Base-by-base conservation (phyloP, 345 rosid species). In the Arabidopsis arenosa region DNA sequence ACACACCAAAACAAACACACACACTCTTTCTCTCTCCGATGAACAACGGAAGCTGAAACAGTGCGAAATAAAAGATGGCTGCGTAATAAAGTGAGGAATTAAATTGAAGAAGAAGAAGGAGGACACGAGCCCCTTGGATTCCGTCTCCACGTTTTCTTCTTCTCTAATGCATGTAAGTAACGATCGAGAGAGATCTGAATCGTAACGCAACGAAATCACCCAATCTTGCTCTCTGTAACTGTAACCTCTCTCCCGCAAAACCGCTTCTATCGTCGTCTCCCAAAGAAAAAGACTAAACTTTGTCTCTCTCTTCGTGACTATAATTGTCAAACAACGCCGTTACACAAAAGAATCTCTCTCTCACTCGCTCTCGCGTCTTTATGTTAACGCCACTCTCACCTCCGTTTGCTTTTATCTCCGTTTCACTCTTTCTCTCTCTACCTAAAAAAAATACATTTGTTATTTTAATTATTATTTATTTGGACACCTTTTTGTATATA, bases 101-200 rank as follows among this genome's bases (percentile, higher is more conserved):
- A 5, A 65, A 78, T 51, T 6, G 26, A 23, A 23, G 48, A 10
- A 23, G 45, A 44, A 63, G 17, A 40, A 66, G 43, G 49, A 23
- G 26, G 26, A 59, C 18, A 35, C 48, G 43, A 70, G 79, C 66
- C 7, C 15, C 48, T 80, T 65, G 55, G 70, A 75, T 54, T 70
- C 67, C 76, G 14, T 47, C 15, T 68, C 48, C 51, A 47, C 81
- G 63, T 63, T 54, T 67, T 7, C 3, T 7, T 55, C 58, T 64
- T n/a, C 30, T 69, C 32, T 58, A 28, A 2, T 45, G 72, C 80
- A 69, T 48, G 80, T 75, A 80, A 82, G 79, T 77, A 80, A 81
- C 80, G 74, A 80, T 64, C 61, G 70, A 32, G 72, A 76, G 72
- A 80, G 83, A 85, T 82, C 81, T 71, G 72, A 80, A 64, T 59